These are phyloP conservation scores for Penicillium subrubescens DNA, from an alignment of 495 filamentous ascomycete genomes.

Conservation along the genomic window DNA sequence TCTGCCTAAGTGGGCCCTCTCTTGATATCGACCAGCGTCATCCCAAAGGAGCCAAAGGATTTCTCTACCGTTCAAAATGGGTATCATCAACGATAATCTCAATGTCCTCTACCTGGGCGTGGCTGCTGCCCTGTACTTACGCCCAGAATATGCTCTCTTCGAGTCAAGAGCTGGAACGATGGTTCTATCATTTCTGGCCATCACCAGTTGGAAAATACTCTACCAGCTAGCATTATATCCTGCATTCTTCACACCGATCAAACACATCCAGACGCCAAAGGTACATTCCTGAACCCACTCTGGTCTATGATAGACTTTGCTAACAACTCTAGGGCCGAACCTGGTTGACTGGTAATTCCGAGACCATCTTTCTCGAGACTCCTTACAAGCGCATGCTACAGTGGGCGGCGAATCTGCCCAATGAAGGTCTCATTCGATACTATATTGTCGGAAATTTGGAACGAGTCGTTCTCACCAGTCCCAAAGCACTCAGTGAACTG, in stretches of 20 bases:
- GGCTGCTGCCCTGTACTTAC: constrained; percentile 28
- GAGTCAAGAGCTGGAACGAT: constrained; percentile 32
- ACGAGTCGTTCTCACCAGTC: constrained; percentile 63
- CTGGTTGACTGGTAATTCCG: constrained; percentile 40
- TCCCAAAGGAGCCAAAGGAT: not conserved
- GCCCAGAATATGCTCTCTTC: constrained; percentile 35
- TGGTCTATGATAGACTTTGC: not conserved
- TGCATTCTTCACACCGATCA: constrained; percentile 68
- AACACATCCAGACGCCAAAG: constrained; percentile 61
- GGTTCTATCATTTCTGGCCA: constrained; percentile 24
- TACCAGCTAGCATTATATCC: constrained; percentile 70
- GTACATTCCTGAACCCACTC: constrained; percentile 25
- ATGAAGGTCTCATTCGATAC: constrained; percentile 82
- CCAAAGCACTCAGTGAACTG: constrained; percentile 69
- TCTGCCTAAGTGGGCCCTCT: not conserved
- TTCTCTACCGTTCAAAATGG: constrained; percentile 14
- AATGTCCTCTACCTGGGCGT: constrained; percentile 27
- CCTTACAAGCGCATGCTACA: constrained; percentile 58
- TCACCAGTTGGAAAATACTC: constrained; percentile 31
- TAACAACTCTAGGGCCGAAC: constrained; percentile 31
- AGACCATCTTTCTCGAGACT: constrained; percentile 35
- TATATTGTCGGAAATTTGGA: constrained; percentile 66
- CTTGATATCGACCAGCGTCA: not conserved
- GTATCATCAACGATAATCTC: constrained; percentile 19
- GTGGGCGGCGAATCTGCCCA: constrained; percentile 70